These are phyloP conservation scores for Triticum dicoccoides DNA, from an alignment of 176 grass and related monocot species.

Conservation along the genomic window DNA sequence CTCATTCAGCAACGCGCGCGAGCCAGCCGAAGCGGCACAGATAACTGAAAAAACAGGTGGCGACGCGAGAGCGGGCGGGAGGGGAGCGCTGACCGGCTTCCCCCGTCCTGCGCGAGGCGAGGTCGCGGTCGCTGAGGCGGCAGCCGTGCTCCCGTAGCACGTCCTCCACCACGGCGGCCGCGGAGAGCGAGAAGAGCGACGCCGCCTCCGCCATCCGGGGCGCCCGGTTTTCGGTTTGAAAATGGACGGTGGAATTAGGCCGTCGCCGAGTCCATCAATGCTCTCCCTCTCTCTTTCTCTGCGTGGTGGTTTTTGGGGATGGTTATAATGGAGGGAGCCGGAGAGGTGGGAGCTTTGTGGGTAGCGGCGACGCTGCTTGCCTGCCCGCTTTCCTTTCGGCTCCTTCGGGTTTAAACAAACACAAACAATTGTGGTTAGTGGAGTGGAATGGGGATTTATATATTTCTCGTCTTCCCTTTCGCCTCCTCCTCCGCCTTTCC, in stretches of 20 bases:
- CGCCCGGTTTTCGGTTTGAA: constrained; percentile 6
- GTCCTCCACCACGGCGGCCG: constrained; percentile 84
- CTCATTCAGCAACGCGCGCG: background rate
- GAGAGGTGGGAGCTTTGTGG: constrained; percentile 35
- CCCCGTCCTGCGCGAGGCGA: constrained; percentile 82
- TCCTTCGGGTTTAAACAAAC: constrained; percentile 27
- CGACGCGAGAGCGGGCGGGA: background rate
- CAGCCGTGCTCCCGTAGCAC: constrained; percentile 84
- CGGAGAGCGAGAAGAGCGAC: constrained; percentile 57
- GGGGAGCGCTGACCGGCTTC: constrained; percentile 59
- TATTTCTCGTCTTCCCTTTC: background rate
- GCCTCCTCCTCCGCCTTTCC: background rate
- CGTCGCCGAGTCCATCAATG: constrained; percentile 42
- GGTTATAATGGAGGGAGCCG: constrained; percentile 57
- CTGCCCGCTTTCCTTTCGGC: constrained; percentile 45
- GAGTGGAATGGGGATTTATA: constrained; percentile 23
- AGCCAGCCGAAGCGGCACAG: background rate
- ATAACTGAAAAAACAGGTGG: background rate
- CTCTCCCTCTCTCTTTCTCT: background rate
- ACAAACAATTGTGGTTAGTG: constrained; percentile 45
- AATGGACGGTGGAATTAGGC: constrained; percentile 41
- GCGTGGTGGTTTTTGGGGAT: constrained; percentile 48
- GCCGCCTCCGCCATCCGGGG: constrained; percentile 58
- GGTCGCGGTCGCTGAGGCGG: constrained; percentile 74
- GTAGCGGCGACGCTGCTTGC: constrained; percentile 1